Conservation (phyloP, 2,329 filamentous ascomycete genomes). For the Fusarium zealandicum region DNA sequence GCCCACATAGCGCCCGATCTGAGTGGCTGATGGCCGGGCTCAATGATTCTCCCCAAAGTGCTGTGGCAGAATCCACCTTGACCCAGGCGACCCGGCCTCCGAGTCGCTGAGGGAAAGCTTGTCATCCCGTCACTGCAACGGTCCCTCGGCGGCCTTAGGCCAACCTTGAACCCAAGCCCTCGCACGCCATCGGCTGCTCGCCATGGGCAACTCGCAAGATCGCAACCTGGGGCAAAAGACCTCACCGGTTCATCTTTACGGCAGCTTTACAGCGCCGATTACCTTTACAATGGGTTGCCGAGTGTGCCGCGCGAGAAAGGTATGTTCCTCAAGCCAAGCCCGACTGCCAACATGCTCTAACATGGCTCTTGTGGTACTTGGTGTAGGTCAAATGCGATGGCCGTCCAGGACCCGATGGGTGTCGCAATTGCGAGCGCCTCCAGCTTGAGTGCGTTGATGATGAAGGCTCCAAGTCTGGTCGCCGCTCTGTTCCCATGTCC, state of each 20-base stretch:
- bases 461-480: constrained; percentile 42
- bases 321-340: constrained; percentile 28
- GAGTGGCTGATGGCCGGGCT: constrained; percentile 22
- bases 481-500: constrained; percentile 40
- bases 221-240: constrained; percentile 28
- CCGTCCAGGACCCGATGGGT: constrained; percentile 47
- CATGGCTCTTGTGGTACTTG: constrained; percentile 5
- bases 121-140: constrained; percentile 29
- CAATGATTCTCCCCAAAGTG: constrained; percentile 26
- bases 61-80: constrained; percentile 27
- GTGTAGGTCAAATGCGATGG: constrained; percentile 53
- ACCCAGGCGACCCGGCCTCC: constrained; percentile 27
- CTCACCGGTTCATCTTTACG: constrained; percentile 24
- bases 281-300: constrained; percentile 48
- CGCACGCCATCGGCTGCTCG: constrained; percentile 44
- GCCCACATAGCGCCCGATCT: constrained; percentile 35
- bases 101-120: constrained; percentile 12
- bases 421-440: constrained; percentile 53
- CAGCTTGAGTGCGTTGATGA: constrained; percentile 52
- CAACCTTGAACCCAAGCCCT: constrained; percentile 31
- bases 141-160: constrained; percentile 37
- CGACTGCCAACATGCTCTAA: constrained; percentile 18
- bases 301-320: constrained; percentile 52
- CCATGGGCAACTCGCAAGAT: constrained; percentile 36
- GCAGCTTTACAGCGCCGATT: constrained; percentile 25